phyloP scores from a whole-genome alignment of 805 yeast species.

The Torulaspora maleeae region DNA sequence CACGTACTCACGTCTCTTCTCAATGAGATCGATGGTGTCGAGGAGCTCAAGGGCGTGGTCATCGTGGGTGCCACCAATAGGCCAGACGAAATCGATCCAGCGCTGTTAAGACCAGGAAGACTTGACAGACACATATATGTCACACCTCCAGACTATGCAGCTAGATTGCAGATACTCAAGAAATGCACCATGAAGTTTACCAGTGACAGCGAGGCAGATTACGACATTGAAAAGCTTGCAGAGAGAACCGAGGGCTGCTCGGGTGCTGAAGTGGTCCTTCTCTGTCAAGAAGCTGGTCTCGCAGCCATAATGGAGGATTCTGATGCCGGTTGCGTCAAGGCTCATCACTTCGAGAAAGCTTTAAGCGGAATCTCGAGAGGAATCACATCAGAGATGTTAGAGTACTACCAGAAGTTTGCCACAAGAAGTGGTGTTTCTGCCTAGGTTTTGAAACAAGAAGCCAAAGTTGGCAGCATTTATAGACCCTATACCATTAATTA shows the following conservation, averaged over 20 bases:
- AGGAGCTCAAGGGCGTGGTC: conserved; percentile 87
- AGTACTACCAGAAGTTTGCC: conserved; percentile 56
- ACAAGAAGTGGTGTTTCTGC: conserved; percentile 39
- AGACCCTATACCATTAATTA: background rate
- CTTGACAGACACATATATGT: conserved; percentile 91
- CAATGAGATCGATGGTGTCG: conserved; percentile 97
- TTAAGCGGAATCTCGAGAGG: conserved; percentile 64
- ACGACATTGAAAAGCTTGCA: conserved; percentile 53
- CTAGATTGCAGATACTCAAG: conserved; percentile 70
- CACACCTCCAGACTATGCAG: conserved; percentile 80
- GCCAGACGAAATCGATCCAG: conserved; percentile 91
- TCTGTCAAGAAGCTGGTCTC: conserved; percentile 94
- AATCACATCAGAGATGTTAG: conserved; percentile 80
- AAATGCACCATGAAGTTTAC: conserved; percentile 68
- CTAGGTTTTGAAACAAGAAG: background rate
- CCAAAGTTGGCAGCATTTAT: background rate
- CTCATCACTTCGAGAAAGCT: conserved; percentile 69
- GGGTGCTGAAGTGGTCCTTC: conserved; percentile 89
- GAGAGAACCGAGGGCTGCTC: conserved; percentile 80
- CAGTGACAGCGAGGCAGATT: conserved; percentile 39
- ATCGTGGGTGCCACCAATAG: conserved; percentile 95
- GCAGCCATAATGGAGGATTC: conserved; percentile 84
- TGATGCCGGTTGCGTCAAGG: conserved; percentile 48
- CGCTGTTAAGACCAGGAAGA: conserved; percentile 91
- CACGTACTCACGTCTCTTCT: conserved; percentile 86